A percentile compares a stretch with the other conserved stretches of the same genome.
Evolutionary conservation across 192 early-diverging fungal genomes (phyloP).

Genomic region (Coemansia aciculifera): DNA sequence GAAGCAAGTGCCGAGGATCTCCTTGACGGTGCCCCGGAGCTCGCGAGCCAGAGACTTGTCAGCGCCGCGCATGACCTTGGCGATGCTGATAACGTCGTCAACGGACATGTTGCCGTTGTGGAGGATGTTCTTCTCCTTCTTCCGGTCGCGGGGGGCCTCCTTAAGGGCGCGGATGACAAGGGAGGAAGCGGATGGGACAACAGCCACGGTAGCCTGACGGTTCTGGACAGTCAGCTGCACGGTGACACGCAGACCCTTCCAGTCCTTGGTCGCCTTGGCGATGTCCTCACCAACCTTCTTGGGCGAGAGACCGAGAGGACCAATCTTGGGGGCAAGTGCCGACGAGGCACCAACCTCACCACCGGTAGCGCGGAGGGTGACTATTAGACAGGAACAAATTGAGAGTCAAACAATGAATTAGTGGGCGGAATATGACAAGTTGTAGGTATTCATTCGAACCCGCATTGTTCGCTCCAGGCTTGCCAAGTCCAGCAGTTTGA

Average conservation of each 20-base stretch:
- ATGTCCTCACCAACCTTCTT: conserved; percentile 99
- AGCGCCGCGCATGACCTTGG: conserved; percentile 84
- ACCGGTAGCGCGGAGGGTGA: conserved; percentile 96
- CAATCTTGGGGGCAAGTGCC: conserved; percentile 98
- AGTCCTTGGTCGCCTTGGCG: conserved; percentile 98
- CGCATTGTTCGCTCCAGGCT: background rate
- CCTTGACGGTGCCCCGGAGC: conserved; percentile 92
- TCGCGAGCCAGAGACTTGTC: conserved; percentile 93
- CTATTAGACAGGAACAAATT: conserved; percentile 20
- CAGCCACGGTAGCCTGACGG: conserved; percentile 96
- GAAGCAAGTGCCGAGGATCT: conserved; percentile 93
- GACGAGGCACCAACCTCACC: conserved; percentile 97
- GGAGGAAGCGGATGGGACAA: conserved; percentile 95
- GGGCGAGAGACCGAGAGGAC: conserved; percentile 99
- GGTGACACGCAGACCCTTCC: conserved; percentile 99
- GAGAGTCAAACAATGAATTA: background rate
- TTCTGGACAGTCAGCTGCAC: conserved; percentile 99
- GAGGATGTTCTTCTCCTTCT: conserved; percentile 99
- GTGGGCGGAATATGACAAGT: background rate
- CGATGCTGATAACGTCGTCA: conserved; percentile 93
- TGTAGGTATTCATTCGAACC: background rate
- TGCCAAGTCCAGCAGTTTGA: background rate
- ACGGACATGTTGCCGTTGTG: conserved; percentile 95
- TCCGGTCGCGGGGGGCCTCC: conserved; percentile 95
- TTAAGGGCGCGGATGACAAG: conserved; percentile 96